A percentile compares a stretch with the other conserved stretches of the same genome.
These are phyloP conservation scores for Selaginella tamariscina DNA, from an alignment of 75 land plant species.

Conservation along the genomic window DNA sequence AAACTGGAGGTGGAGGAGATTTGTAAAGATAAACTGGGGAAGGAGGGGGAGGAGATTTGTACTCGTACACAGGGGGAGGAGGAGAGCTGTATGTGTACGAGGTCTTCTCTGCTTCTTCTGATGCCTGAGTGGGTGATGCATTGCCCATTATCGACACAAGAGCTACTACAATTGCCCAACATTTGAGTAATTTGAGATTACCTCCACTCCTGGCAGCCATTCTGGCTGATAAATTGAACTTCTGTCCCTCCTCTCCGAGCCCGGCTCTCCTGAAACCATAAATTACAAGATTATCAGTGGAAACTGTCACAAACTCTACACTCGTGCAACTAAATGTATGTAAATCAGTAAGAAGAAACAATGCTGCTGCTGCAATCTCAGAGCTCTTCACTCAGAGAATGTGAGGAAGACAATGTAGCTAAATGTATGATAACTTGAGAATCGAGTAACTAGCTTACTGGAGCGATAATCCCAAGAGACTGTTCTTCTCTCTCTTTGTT, in stretches of 20 bases:
- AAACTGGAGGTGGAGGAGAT: background rate
- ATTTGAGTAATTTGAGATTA: background rate
- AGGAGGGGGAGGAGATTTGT: background rate
- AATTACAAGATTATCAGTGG: background rate
- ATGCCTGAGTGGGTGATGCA: background rate
- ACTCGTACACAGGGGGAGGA: background rate
- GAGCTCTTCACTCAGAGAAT: too few relatives aligned
- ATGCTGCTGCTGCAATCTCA: background rate
- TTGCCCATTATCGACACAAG: background rate
- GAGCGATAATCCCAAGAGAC: too few relatives aligned
- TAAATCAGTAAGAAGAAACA: background rate
- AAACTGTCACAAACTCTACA: background rate
- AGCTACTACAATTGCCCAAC: background rate
- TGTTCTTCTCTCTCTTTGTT: too few relatives aligned
- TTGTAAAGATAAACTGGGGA: too few relatives aligned
- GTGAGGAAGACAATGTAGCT: background rate
- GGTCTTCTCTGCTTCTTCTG: background rate
- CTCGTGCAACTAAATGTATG: background rate
- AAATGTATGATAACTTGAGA: too few relatives aligned
- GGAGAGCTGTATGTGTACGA: background rate
- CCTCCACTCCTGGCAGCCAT: slow-evolving; percentile 1
- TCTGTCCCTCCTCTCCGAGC: background rate
- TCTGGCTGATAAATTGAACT: background rate
- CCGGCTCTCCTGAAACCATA: background rate
- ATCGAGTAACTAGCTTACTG: too few relatives aligned